Evolutionary conservation across 805 yeast species (phyloP).

Genomic region (Candida michaelii): DNA sequence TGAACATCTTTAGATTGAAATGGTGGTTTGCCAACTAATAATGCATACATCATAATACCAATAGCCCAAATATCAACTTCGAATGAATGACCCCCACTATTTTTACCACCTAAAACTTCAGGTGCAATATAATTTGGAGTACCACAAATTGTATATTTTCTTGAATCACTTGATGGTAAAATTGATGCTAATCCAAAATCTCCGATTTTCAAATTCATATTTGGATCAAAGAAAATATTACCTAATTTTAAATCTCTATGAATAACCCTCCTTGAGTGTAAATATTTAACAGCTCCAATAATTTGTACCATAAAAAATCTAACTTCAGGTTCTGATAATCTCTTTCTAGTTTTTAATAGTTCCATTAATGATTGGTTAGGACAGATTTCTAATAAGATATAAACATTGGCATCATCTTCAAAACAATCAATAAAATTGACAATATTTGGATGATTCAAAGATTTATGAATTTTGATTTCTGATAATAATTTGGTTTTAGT

Average conservation of each 20-base stretch:
- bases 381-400: constrained; percentile 90
- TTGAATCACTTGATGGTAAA: constrained; percentile 63
- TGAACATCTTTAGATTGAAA: constrained; percentile 95
- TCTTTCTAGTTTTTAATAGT: constrained; percentile 76
- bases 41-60: constrained; percentile 94
- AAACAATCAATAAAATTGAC: constrained; percentile 95
- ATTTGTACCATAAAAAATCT: constrained; percentile 88
- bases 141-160: constrained; percentile 94
- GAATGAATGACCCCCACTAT: constrained; percentile 88
- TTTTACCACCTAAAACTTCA: constrained; percentile 88
- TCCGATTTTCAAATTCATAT: constrained; percentile 94
- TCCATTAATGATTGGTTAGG: constrained; percentile 95
- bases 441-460: constrained; percentile 83
- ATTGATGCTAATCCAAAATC: constrained; percentile 98
- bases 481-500: constrained; percentile 83
- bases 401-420: constrained; percentile 93
- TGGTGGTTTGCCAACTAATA: constrained; percentile 93
- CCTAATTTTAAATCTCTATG: constrained; percentile 97
- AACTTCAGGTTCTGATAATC: constrained; percentile 89
- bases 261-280: constrained; percentile 88
- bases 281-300: constrained; percentile 88
- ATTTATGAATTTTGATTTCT: constrained; percentile 92
- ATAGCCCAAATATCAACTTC: constrained; percentile 98
- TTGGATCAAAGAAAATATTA: constrained; percentile 88
- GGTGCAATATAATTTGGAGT: constrained; percentile 99